Evolutionary conservation across 768 basidiomycete genomes (phyloP).

Genomic region (Rubroboletus satanas): DNA sequence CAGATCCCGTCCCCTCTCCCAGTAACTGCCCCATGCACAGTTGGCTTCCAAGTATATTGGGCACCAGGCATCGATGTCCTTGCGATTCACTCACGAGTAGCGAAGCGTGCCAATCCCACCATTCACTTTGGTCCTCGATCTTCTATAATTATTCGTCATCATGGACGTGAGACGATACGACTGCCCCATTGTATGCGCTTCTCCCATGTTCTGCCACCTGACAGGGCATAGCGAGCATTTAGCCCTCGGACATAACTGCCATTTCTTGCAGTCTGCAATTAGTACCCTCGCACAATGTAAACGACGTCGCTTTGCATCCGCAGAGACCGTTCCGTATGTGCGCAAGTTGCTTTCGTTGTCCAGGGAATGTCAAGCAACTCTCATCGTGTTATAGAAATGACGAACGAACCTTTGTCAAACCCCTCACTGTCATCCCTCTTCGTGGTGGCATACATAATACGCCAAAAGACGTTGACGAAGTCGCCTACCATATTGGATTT

Average conservation of each 20-base stretch:
- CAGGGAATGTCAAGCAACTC: slow-evolving; percentile 83
- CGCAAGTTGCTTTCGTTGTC: slow-evolving; percentile 58
- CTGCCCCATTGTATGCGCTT: slow-evolving; percentile 10
- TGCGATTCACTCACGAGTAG: slow-evolving; percentile 67
- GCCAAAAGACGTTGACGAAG: too few relatives aligned
- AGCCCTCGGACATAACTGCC: slow-evolving; percentile 85
- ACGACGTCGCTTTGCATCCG: slow-evolving; percentile 55
- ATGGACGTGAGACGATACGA: slow-evolving; percentile 80
- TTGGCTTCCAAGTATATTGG: too few relatives aligned
- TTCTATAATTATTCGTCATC: slow-evolving; percentile 88
- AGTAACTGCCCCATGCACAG: too few relatives aligned
- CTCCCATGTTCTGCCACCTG: too few relatives aligned
- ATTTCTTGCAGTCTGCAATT: slow-evolving; percentile 79
- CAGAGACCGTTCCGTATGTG: slow-evolving; percentile 62
- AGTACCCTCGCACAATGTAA: slow-evolving; percentile 50
- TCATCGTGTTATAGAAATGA: slow-evolving; percentile 74
- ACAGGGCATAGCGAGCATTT: slow-evolving; percentile 73
- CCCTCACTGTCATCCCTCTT: slow-evolving; percentile 85
- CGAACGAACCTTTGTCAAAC: slow-evolving; percentile 53
- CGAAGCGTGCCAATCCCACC: slow-evolving; percentile 60
- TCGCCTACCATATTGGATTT: too few relatives aligned
- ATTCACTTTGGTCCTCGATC: slow-evolving; percentile 88
- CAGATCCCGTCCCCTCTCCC: too few relatives aligned
- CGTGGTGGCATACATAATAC: too few relatives aligned
- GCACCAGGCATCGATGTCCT: too few relatives aligned